phyloP scores from a whole-genome alignment of 2,329 filamentous ascomycete genomes.

The Fusarium siculi region DNA sequence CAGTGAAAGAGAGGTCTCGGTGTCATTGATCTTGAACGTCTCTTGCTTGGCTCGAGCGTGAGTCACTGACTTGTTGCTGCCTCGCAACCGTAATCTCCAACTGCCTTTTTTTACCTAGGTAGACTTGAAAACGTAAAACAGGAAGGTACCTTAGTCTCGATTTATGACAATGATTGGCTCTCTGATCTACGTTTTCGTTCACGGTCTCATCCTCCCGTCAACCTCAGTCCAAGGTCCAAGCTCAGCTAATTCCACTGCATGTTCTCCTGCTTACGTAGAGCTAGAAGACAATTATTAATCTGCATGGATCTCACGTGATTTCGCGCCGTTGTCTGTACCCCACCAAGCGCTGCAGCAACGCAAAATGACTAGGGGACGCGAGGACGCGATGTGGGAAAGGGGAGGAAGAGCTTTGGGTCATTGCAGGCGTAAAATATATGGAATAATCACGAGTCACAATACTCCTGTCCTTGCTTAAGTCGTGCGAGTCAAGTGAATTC shows the following conservation, averaged over 20 bases:
- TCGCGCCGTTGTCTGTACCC: conserved; percentile 27
- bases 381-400: conserved; percentile 28
- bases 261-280: conserved; percentile 31
- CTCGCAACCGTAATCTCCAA: conserved; percentile 21
- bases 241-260: conserved; percentile 10
- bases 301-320: conserved; percentile 37
- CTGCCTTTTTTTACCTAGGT: conserved; percentile 12
- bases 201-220: conserved; percentile 38
- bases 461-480: not conserved
- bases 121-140: not conserved
- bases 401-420: not conserved
- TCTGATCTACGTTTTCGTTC: conserved; percentile 11
- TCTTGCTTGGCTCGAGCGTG: conserved; percentile 4
- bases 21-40: conserved; percentile 34
- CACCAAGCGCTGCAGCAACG: conserved; percentile 32
- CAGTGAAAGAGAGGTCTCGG: conserved; percentile 33
- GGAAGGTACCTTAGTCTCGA: not conserved
- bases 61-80: conserved; percentile 31
- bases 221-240: conserved; percentile 23
- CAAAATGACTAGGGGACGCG: conserved; percentile 29
- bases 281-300: conserved; percentile 42
- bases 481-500: not conserved
- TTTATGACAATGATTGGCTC: conserved; percentile 34
- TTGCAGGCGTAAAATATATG: not conserved
- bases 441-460: not conserved